phyloP scores from a whole-genome alignment of 257 asterid species.

The Lavandula angustifolia region DNA sequence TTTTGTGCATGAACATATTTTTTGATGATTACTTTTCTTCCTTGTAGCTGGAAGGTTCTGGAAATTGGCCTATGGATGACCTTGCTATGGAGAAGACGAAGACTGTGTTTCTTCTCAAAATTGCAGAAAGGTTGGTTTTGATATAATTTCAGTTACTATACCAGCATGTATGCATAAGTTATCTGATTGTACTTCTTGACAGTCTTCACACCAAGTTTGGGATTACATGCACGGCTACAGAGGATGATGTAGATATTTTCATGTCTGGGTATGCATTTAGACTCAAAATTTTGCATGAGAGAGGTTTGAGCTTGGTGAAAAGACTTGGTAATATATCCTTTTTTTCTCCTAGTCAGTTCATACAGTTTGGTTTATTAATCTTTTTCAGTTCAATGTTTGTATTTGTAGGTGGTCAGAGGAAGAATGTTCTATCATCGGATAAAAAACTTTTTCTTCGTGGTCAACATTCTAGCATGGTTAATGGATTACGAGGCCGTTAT shows the following conservation, averaged over 20 bases:
- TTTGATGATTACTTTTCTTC: constrained; percentile 30
- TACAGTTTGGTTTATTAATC: background rate
- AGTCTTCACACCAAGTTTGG: constrained; percentile 78
- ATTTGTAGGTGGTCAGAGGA: constrained; percentile 48
- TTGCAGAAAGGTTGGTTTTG: constrained; percentile 81
- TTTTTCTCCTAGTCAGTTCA: constrained; percentile 23
- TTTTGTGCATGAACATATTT: constrained; percentile 14
- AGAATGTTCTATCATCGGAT: constrained; percentile 69
- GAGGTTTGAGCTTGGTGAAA: constrained; percentile 72
- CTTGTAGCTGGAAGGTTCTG: constrained; percentile 95
- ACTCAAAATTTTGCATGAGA: constrained; percentile 85
- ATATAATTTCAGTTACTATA: constrained; percentile 25
- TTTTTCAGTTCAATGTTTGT: constrained; percentile 1
- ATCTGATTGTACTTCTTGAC: constrained; percentile 40
- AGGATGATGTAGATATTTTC: constrained; percentile 79
- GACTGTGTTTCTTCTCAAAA: constrained; percentile 86
- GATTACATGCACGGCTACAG: constrained; percentile 72
- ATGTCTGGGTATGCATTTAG: constrained; percentile 97
- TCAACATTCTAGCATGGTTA: constrained; percentile 89
- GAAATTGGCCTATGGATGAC: constrained; percentile 97
- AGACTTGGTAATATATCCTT: constrained; percentile 50
- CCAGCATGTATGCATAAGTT: constrained; percentile 22
- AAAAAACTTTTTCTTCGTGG: constrained; percentile 63
- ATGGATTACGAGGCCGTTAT: constrained; percentile 87
- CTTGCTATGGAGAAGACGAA: constrained; percentile 92